Base-by-base conservation (phyloP, 2,329 filamentous ascomycete genomes). In the Metarhizium album region DNA sequence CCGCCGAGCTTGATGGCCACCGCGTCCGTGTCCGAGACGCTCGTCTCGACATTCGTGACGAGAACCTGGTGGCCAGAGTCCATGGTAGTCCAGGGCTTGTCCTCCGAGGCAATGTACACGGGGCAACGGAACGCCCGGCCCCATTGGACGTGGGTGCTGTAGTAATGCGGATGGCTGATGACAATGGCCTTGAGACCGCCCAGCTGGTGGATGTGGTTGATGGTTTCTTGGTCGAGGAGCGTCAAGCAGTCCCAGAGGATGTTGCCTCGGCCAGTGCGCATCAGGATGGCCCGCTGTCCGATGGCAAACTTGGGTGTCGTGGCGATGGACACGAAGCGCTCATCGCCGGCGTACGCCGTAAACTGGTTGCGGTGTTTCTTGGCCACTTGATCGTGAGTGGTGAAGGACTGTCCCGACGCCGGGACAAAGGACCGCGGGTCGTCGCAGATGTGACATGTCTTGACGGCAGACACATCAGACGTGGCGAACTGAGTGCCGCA, bases 111-210 rank as follows among this genome's bases (percentile, higher is more conserved):
- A 1, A 88, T 61, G 59, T 86, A 90, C 1, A 93, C 80, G 0
- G 81, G 82, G 58, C 86, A 90, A 9, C 67, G 57, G 57, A 93
- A 91, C 0, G 84, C 83, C 27, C 11, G 27, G 27, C 27, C 27
- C 87, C 88, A 94, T 57, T 84, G 79, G 0, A 86, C 65, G 63
- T 89, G 84, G 3, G 86, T 86, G 14, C 82, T 82, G 67, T 87
- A 93, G 67, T 87, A 94, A 63, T 94, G 88, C 48, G 88, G 88
- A 66, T 94, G 86, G 11, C 78, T 83, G 55, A 90, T 87, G 57
- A 82, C 81, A 45, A 93, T 90, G 0, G 83, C 86, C 33, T 71
- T 70, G 13, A 94, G 61, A 0, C 85, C 86, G 42, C 87, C 87
- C 6, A 82, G 70, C 0, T 61, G 62, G 5, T 76, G 72, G 58